Percentiles rank a stretch among this genome's conserved stretches.
Evolutionary conservation across 179 eudicot species (phyloP).

Genomic region (Amaranthus tricolor): DNA sequence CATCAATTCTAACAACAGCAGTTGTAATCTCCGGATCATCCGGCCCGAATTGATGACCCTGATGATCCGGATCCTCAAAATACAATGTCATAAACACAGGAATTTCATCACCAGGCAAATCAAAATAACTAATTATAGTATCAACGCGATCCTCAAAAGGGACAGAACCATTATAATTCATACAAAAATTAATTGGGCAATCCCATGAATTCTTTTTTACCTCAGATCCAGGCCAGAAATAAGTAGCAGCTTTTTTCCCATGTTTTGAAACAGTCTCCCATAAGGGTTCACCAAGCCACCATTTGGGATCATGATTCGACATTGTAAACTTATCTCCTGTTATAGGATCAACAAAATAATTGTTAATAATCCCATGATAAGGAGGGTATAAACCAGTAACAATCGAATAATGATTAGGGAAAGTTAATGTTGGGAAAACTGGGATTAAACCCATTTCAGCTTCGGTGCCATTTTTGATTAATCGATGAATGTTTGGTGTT

Average conservation of each 20-base stretch:
- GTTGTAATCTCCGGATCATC: slow-evolving; percentile 70
- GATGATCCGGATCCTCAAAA: slow-evolving; percentile 92
- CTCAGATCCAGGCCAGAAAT: slow-evolving; percentile 94
- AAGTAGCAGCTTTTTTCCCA: slow-evolving; percentile 65
- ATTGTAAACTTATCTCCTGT: slow-evolving; percentile 48
- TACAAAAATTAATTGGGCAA: slow-evolving; percentile 56
- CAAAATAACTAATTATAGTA: slow-evolving; percentile 62
- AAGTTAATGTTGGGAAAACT: slow-evolving; percentile 85
- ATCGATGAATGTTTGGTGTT: slow-evolving; percentile 59
- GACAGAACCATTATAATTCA: slow-evolving; percentile 60
- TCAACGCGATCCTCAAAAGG: slow-evolving; percentile 82
- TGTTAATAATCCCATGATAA: slow-evolving; percentile 73
- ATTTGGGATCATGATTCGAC: slow-evolving; percentile 69
- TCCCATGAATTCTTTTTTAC: slow-evolving; percentile 60
- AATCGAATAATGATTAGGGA: slow-evolving; percentile 86
- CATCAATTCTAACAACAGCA: slow-evolving; percentile 66
- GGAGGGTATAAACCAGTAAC: slow-evolving; percentile 81
- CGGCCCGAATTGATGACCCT: slow-evolving; percentile 84
- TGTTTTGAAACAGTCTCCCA: slow-evolving; percentile 72
- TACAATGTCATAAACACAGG: slow-evolving; percentile 80
- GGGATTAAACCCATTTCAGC: slow-evolving; percentile 72
- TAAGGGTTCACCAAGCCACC: slow-evolving; percentile 95
- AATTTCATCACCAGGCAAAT: slow-evolving; percentile 50
- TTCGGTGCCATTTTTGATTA: slow-evolving; percentile 74
- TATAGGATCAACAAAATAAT: slow-evolving; percentile 46